Evolutionary conservation across 2,329 filamentous ascomycete species (phyloP).

Genomic region (Colletotrichum musae): DNA sequence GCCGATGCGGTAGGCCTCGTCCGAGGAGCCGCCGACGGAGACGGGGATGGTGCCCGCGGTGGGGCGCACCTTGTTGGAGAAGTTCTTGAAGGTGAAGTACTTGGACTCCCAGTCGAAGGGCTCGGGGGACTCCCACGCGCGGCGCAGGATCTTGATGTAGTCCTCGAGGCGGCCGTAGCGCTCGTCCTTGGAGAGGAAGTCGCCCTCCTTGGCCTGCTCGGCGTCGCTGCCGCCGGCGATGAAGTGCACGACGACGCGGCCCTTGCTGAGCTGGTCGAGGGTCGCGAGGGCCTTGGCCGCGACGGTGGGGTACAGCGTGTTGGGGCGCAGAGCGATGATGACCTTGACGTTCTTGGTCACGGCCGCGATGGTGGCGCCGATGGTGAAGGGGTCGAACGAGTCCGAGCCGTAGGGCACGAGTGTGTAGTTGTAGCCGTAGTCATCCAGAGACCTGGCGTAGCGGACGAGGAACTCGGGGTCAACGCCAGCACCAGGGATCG

Average conservation of each 20-base stretch:
- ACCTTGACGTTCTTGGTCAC: constrained; percentile 72
- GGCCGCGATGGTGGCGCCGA: constrained; percentile 70
- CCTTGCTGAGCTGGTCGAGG: constrained; percentile 70
- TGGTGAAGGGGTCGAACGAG: constrained; percentile 70
- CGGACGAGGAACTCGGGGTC: constrained; percentile 70
- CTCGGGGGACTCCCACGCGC: constrained; percentile 69
- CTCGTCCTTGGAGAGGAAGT: constrained; percentile 70
- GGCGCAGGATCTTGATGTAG: constrained; percentile 72
- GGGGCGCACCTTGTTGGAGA: constrained; percentile 68
- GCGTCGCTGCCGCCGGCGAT: constrained; percentile 73
- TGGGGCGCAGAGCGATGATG: constrained; percentile 73
- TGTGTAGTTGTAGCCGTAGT: constrained; percentile 74
- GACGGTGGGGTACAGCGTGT: constrained; percentile 74
- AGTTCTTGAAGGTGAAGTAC: constrained; percentile 72
- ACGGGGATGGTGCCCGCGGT: constrained; percentile 68
- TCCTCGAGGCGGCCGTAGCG: constrained; percentile 72
- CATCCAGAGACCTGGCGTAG: constrained; percentile 70
- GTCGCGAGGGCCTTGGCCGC: constrained; percentile 74
- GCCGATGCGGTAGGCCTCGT: constrained; percentile 72
- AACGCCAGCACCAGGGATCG: constrained; percentile 64
- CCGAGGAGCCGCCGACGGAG: constrained; percentile 72
- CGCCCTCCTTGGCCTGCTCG: constrained; percentile 73
- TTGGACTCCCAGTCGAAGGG: constrained; percentile 74
- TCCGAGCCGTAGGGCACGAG: constrained; percentile 72
- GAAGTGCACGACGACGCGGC: constrained; percentile 73